A percentile compares a stretch with the other conserved stretches of the same genome.
Evolutionary conservation across 306 rosid species (phyloP).

Genomic region (Dalbergia cochinchinensis): DNA sequence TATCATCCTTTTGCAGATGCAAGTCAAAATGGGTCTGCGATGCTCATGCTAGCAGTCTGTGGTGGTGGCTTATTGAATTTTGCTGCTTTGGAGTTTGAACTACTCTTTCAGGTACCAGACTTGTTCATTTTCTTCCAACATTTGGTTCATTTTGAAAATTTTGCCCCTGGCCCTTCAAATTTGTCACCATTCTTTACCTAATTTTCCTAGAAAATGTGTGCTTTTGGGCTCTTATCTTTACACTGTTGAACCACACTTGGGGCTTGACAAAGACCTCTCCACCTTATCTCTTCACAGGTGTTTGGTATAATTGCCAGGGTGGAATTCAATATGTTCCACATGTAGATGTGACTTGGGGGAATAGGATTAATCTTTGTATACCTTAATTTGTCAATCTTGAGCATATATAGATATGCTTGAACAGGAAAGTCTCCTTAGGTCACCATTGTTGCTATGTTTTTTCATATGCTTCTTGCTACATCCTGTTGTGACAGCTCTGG

Average conservation of each 20-base stretch:
- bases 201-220: constrained; percentile 40
- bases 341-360: constrained; percentile 36
- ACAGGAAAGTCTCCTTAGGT: constrained; percentile 50
- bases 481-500: constrained; percentile 53
- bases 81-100: constrained; percentile 46
- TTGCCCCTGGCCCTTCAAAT: neutral
- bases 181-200: constrained; percentile 40
- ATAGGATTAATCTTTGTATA: constrained; percentile 29
- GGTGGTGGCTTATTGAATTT: constrained; percentile 50
- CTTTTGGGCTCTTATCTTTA: constrained; percentile 41
- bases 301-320: constrained; percentile 22
- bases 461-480: constrained; percentile 54
- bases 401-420: constrained; percentile 62
- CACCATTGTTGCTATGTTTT: constrained; percentile 52
- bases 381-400: constrained; percentile 32
- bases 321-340: constrained; percentile 10
- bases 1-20: constrained; percentile 25
- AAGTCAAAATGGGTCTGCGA: constrained; percentile 20
- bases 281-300: constrained; percentile 39
- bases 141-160: constrained; percentile 26
- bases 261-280: constrained; percentile 27
- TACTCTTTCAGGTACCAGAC: constrained; percentile 56
- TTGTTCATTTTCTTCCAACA: constrained; percentile 27
- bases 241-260: constrained; percentile 3
- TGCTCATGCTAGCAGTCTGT: constrained; percentile 45